Evolutionary conservation across 2,329 filamentous ascomycete genomes (phyloP), one percentile per base, ranked within the genome.

Genomic region (Paecilomyces sp.): DNA sequence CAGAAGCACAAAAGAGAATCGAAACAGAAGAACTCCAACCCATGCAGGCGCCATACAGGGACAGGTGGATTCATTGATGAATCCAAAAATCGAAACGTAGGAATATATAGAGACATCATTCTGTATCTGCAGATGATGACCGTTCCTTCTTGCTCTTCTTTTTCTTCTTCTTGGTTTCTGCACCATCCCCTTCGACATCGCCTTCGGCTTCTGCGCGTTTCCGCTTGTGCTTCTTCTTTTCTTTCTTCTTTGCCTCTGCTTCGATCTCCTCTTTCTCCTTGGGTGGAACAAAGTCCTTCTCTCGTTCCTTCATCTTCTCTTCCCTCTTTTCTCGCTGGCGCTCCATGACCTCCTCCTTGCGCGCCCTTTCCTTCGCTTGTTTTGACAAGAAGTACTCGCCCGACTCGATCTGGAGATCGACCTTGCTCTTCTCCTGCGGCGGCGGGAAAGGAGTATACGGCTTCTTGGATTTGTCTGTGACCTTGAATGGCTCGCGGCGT

Each of bases 311-410:
- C 78, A 88, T 84, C 83, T 91, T 95, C 75, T 95, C 91, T 65
- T 89, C 88, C 81, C 92, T 93, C 81, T 92, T 93, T 75, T 86
- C 82, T 76, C 86, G 89, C 79, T 96, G 92, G 76, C 89, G 88
- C 74, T 95, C 91, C 70, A 91, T 84, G 65, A 91, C 82, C 70
- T 91, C 89, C 71, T 93, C 88, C 75, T 89, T 87, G 54, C 82
- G 86, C 58, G 88, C 89, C 62, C 92, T 83, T 70, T 96, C 91
- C 82, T 96, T 96, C 61, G 91, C 92, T 71, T 92, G 87, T 81
- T 96, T 96, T 71, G 88, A 88, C 71, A 99, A 77, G 76, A 97
- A 97, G 79, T 96, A 99, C 79, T 97, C 93, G 78, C 94, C 93
- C 68, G 86, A 92, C 81, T 99, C 94, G 80, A 99, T 96, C 83